Conservation (phyloP, 768 basidiomycete genomes). For the Boletus rubroflammeus region DNA sequence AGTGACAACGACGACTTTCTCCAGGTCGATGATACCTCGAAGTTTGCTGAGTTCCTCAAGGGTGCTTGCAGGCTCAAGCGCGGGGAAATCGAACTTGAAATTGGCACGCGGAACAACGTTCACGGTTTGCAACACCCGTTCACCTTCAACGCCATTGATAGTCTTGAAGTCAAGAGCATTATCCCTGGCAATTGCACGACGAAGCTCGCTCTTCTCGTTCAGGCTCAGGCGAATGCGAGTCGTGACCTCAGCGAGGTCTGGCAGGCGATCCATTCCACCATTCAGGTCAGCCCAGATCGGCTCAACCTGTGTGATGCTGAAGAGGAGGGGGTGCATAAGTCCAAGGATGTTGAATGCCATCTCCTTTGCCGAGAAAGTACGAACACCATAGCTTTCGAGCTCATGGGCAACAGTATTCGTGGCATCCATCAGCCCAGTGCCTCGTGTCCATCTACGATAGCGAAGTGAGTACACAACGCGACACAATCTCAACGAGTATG, state of each 20-base stretch:
- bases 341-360: conserved; percentile 99
- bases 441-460: conserved; percentile 83
- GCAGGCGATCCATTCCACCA: conserved; percentile 96
- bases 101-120: conserved; percentile 95
- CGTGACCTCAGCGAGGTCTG: conserved; percentile 91
- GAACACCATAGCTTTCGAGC: conserved; percentile 87
- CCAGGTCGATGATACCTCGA: conserved; percentile 87
- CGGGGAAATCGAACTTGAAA: conserved; percentile 94
- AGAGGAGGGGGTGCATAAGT: conserved; percentile 97
- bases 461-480: conserved; percentile 5
- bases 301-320: conserved; percentile 99
- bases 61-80: conserved; percentile 66
- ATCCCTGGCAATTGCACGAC: conserved; percentile 89
- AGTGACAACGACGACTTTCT: conserved; percentile 93
- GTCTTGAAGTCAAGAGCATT: conserved; percentile 95
- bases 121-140: conserved; percentile 88
- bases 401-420: conserved; percentile 94
- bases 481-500: conserved; percentile 5
- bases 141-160: conserved; percentile 85
- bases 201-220: conserved; percentile 85
- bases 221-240: conserved; percentile 78
- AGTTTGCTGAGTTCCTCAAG: conserved; percentile 74
- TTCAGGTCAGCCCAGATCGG: conserved; percentile 99
- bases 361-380: conserved; percentile 99
- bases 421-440: conserved; percentile 94